Base-by-base conservation (phyloP, 768 basidiomycete genomes). In the Lentinula boryana region DNA sequence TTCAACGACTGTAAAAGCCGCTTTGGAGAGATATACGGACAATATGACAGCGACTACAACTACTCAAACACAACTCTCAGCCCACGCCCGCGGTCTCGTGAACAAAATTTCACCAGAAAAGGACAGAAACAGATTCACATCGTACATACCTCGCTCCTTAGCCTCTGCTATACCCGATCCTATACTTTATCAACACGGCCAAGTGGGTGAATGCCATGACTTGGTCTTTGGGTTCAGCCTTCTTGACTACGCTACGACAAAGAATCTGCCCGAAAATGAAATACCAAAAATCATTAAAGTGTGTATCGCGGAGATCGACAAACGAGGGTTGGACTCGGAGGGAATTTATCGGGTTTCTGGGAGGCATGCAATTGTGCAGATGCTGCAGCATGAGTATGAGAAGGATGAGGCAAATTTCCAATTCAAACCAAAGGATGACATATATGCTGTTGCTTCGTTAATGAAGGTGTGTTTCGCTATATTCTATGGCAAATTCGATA, bases 151-250 rank as follows among this genome's bases (percentile, higher is more conserved):
- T 9, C 84, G 84, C 36, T 81, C 86, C 15, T 72, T 92, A 55
- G 80, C 84, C 3, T 80, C 80, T 32, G 79, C 86, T 15, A 86
- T 84, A 56, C 91, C 89, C 16, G 85, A 85, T 62, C 86, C 85
- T 12, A 79, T 86, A 40, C 74, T 91, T 66, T 93, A 94, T 72
- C 80, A 89, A 66, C 87, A 91, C 68, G 88, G 83, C 60, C 78
- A 81, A 63, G 89, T 96, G 27, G 95, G 95, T 27, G 85, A 87
- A 69, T 97, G 94, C 68, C 84, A 82, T 56, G 93, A 95, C 71
- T 74, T 97, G 27, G 90, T 95, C 36, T 97, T 96, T 68, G 95
- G 94, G 23, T 86, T 95, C 64, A 88, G 84, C 65, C 74, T 97
- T 60, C 86, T 89, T 43, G 94, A 95, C 68, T 96, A 97, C 68